A percentile compares a stretch with the other conserved stretches of the same genome.
Evolutionary conservation across 1,284 basidiomycete genomes (phyloP).

Genomic region (Moesziomyces antarcticus): DNA sequence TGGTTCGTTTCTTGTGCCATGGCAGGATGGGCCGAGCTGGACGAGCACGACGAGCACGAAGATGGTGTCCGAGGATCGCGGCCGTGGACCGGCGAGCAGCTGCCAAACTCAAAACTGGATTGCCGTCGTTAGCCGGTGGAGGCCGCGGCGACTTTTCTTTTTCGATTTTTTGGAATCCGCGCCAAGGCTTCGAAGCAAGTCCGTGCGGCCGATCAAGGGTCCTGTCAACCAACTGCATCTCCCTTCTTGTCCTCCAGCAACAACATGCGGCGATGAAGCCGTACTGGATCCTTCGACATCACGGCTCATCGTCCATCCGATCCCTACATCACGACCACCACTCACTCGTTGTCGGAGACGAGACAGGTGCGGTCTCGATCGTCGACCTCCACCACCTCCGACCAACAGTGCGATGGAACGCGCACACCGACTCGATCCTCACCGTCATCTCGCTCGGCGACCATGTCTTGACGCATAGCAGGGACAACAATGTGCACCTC

Average conservation of each 20-base stretch:
- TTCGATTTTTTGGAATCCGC: no score
- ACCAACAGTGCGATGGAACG: constrained; percentile 78
- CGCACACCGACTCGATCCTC: constrained; percentile 80
- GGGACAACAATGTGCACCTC: constrained; percentile 83
- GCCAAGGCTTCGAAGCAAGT: no score
- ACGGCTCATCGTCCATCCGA: constrained; percentile 73
- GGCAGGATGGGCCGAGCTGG: no score
- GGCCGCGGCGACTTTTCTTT: no score
- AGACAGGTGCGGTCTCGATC: constrained; percentile 77
- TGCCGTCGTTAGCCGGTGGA: no score
- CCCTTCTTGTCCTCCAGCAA: no score
- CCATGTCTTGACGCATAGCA: constrained; percentile 81
- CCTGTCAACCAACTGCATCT: no score
- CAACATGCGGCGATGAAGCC: constrained; percentile 68
- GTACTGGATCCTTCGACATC: constrained; percentile 79
- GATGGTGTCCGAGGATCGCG: constrained; percentile 11
- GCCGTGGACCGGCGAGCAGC: constrained; percentile 9
- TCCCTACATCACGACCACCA: constrained; percentile 77
- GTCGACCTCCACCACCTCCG: constrained; percentile 80
- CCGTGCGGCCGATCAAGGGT: no score
- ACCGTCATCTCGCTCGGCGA: constrained; percentile 76
- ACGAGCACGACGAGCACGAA: not conserved
- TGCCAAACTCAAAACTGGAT: no score
- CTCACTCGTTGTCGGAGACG: constrained; percentile 82
- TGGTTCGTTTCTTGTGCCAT: no score